Percentiles rank a stretch among this genome's conserved stretches.
Conservation (phyloP, 768 basidiomycete species). For the Pilatotrama ljubarskyi region DNA sequence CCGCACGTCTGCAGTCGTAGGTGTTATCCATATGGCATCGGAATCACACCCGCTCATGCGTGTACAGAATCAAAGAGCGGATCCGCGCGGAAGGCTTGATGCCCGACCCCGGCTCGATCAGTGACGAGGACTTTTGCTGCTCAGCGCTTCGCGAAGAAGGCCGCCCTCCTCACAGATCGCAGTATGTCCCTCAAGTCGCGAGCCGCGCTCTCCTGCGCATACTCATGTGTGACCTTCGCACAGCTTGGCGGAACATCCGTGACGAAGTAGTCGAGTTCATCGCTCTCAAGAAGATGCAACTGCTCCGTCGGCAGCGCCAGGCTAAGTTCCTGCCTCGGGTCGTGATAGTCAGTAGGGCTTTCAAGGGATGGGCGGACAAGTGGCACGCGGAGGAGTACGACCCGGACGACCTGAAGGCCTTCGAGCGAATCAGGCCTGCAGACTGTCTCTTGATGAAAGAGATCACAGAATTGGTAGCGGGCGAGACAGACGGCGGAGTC, state of each 20-base stretch:
- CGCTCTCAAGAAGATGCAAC: too few species aligned
- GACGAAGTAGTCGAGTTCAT: neutral
- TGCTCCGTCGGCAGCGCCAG: neutral
- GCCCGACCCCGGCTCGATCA: neutral
- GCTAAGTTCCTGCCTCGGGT: neutral
- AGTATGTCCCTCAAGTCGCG: neutral
- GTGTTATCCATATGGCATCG: neutral
- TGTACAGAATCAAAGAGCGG: neutral
- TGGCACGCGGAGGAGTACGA: neutral
- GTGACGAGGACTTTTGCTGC: neutral
- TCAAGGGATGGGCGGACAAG: neutral
- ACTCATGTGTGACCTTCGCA: neutral
- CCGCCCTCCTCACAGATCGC: neutral
- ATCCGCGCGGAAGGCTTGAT: neutral
- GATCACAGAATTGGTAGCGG: neutral
- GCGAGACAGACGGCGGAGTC: neutral
- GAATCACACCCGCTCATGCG: neutral
- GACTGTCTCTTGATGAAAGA: conserved; percentile 4
- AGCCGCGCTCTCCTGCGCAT: neutral
- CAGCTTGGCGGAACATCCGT: neutral
- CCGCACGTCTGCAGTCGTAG: neutral
- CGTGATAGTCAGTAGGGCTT: neutral
- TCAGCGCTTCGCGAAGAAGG: neutral
- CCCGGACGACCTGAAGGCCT: neutral
- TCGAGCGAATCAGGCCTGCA: neutral